Evolutionary conservation across 2,329 filamentous ascomycete genomes (phyloP).

Genomic region (Colletotrichum chrysophilum): DNA sequence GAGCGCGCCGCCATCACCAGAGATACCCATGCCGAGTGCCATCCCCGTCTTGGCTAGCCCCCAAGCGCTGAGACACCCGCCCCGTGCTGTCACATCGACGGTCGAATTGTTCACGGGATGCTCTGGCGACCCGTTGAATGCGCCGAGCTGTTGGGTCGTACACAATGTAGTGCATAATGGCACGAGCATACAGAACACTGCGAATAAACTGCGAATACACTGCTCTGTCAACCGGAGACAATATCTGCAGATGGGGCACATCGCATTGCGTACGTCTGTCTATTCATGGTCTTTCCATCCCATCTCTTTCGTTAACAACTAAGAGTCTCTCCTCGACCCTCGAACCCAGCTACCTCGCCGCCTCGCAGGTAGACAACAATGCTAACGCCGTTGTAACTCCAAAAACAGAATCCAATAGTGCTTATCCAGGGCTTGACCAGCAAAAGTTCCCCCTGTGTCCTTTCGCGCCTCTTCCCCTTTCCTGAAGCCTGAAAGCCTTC

Average conservation of each 20-base stretch:
- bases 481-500: not conserved
- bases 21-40: not conserved
- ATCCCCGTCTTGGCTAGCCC: not conserved
- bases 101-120: not conserved
- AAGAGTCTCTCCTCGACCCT: not conserved
- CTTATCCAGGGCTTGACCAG: slow-evolving; percentile 9
- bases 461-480: not conserved
- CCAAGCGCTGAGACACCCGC: not conserved
- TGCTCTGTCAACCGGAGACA: not conserved
- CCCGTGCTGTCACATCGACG: not conserved
- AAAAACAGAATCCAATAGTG: not conserved
- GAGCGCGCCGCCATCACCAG: not conserved
- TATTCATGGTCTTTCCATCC: not conserved
- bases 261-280: not conserved
- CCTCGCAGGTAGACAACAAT: not conserved
- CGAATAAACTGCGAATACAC: not conserved
- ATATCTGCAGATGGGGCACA: not conserved
- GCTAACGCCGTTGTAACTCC: slow-evolving; percentile 1
- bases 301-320: not conserved
- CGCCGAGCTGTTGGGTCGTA: not conserved
- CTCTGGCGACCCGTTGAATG: not conserved
- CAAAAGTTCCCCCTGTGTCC: not conserved
- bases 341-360: not conserved
- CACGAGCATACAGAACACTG: not conserved
- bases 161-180: not conserved